Conservation (phyloP, 176 grass and related monocot genomes). For the Hyparrhenia diplandra region DNA sequence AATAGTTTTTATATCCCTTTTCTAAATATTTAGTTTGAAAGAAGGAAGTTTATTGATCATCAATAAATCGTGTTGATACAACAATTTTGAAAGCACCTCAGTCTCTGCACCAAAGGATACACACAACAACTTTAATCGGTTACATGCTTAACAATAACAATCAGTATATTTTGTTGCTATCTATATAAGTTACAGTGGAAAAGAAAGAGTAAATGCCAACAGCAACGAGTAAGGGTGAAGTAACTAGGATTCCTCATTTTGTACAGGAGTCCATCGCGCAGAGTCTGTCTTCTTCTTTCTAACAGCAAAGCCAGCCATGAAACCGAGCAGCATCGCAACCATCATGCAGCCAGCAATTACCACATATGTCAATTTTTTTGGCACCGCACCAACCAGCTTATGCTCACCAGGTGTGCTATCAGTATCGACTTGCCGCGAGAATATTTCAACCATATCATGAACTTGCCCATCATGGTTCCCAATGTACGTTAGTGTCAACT, state of each 20-base stretch:
- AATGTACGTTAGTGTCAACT: background rate
- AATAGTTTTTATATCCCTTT: background rate
- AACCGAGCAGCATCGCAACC: background rate
- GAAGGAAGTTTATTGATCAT: background rate
- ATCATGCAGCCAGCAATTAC: background rate
- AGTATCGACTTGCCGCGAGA: slow-evolving; percentile 16
- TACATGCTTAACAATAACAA: background rate
- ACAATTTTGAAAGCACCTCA: background rate
- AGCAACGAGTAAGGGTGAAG: background rate
- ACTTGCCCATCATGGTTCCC: slow-evolving; percentile 3
- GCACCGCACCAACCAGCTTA: background rate
- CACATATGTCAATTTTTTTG: background rate
- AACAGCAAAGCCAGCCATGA: background rate
- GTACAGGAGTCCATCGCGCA: background rate
- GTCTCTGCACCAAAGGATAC: background rate
- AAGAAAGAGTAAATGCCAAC: background rate
- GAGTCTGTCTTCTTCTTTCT: background rate
- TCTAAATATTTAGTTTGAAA: background rate
- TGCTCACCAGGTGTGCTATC: background rate
- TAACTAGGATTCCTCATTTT: background rate
- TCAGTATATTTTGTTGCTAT: background rate
- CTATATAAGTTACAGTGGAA: background rate
- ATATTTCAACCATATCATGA: slow-evolving; percentile 82
- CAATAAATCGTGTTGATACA: background rate
- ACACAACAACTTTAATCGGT: background rate